phyloP scores from a whole-genome alignment of 2,329 filamentous ascomycete genomes.

The Colletotrichum endophyticum region DNA sequence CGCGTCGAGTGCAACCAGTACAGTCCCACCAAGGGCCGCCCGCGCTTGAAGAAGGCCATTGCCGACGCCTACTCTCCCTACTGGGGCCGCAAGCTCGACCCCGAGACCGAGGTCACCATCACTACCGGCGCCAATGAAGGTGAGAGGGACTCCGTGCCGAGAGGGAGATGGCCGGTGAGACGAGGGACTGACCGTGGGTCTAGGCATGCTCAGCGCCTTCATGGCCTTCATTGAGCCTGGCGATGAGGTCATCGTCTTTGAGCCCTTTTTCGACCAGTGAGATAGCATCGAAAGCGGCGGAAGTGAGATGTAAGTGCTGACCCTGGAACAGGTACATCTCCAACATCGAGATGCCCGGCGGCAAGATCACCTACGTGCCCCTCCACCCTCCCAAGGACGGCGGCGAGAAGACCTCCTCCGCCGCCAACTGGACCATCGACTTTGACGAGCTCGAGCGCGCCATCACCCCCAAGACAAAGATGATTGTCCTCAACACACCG shows the following conservation, averaged over 20 bases:
- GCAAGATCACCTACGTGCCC: constrained; percentile 94
- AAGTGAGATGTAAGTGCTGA: not conserved
- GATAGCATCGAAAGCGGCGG: constrained; percentile 19
- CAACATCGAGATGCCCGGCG: constrained; percentile 98
- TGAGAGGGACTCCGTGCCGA: constrained; percentile 30
- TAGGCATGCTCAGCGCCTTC: constrained; percentile 92
- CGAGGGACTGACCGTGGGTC: not conserved
- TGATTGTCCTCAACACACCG: constrained; percentile 90
- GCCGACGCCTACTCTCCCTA: constrained; percentile 90
- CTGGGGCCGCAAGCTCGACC: constrained; percentile 82
- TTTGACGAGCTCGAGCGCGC: constrained; percentile 81
- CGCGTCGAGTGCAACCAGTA: constrained; percentile 98
- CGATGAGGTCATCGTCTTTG: constrained; percentile 97
- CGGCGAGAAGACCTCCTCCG: constrained; percentile 78
- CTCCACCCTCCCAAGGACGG: constrained; percentile 87
- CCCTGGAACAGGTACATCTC: constrained; percentile 72
- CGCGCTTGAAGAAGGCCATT: constrained; percentile 89
- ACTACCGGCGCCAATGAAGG: constrained; percentile 91
- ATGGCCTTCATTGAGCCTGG: constrained; percentile 96
- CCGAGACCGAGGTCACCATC: constrained; percentile 92
- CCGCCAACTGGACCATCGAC: constrained; percentile 87
- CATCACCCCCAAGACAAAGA: constrained; percentile 87
- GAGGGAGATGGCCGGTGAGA: constrained; percentile 2
- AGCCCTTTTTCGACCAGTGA: constrained; percentile 97
- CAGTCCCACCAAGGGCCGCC: constrained; percentile 91